Base-by-base conservation (phyloP, 192 early-diverging fungal species). In the Physocladia obscura region DNA sequence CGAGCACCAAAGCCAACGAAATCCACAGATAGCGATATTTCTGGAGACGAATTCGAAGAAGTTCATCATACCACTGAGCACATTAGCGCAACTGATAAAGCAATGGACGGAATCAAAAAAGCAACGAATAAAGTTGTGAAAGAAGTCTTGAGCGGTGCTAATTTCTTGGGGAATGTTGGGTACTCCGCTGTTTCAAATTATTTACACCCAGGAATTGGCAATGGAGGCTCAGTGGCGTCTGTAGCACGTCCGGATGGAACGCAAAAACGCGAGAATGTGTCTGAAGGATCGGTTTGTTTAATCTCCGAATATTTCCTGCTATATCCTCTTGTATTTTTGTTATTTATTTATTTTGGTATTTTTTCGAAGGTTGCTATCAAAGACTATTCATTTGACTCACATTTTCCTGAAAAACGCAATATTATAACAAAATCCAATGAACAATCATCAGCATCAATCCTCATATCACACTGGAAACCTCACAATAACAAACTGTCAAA, bases 61-160 rank as follows among this genome's bases (percentile, higher is more conserved):
- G 13, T 26, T 11, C 13, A 27, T 24, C 1, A 51, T 2, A 32
- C 29, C 36, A 31, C 15, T 56, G 21, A 68, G 2, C 21, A 31
- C 22, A 24, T 13, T 19, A 1, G 19, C 17, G 37, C 27, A 19
- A 37, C 40, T 13, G 59, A 49, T 57, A 36, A 30, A 24, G 62
- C 51, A 27, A 67, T 57, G 22, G 73, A 69, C 17, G 73, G 60
- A 17, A 11, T 69, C 62, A 78, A 77, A 68, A 82, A 70, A 82
- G 72, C 85, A 24, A 90, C 91, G 1, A 84, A 84, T 37, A 90
- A 89, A 32, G 88, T 92, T 21, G 91, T 89, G 24, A 92, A 92
- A 56, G 92, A 94, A 63, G 82, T 92, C 11, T 81, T 90, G 34
- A 82, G 81, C 40, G 91, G 92, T 11, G 88, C 92, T n/a, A 92